Conservation (phyloP, 2,329 filamentous ascomycete genomes). For the Botrytis medusae region DNA sequence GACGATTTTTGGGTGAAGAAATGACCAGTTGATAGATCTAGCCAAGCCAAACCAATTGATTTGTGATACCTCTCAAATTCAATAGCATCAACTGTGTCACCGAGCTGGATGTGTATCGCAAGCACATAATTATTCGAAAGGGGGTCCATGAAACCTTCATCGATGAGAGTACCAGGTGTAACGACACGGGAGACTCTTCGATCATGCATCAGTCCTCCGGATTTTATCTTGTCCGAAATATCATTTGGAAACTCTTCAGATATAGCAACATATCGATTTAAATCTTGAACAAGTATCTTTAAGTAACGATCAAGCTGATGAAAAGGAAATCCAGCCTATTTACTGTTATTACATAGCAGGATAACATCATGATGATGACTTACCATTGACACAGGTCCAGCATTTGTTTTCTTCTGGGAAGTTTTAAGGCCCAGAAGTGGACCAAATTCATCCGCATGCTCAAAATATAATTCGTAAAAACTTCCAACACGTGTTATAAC, state of each 20-base stretch:
- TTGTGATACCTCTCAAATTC: constrained; percentile 30
- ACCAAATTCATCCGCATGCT: constrained; percentile 87
- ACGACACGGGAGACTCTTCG: constrained; percentile 83
- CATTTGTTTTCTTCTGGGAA: constrained; percentile 74
- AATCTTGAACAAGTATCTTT: constrained; percentile 87
- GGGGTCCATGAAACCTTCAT: constrained; percentile 96
- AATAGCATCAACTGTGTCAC: constrained; percentile 9
- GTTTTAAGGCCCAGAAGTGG: constrained; percentile 87
- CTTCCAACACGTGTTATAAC: constrained; percentile 88
- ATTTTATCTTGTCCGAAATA: constrained; percentile 66
- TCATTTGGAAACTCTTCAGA: constrained; percentile 87
- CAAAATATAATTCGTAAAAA: constrained; percentile 98
- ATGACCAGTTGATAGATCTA: constrained; percentile 91
- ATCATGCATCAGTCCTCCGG: constrained; percentile 79
- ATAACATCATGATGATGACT: constrained; percentile 2
- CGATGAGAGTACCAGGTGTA: constrained; percentile 92
- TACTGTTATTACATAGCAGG: constrained; percentile 3
- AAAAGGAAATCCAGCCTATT: constrained; percentile 84
- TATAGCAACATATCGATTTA: constrained; percentile 88
- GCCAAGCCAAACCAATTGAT: constrained; percentile 79
- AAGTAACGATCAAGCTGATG: constrained; percentile 91
- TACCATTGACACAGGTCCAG: constrained; percentile 83
- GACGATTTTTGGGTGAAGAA: constrained; percentile 83
- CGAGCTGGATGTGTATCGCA: constrained; percentile 63
- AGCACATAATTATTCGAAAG: constrained; percentile 92